Conservation (phyloP, 2,329 filamentous ascomycete genomes). For the Cladosporium oxysporum region DNA sequence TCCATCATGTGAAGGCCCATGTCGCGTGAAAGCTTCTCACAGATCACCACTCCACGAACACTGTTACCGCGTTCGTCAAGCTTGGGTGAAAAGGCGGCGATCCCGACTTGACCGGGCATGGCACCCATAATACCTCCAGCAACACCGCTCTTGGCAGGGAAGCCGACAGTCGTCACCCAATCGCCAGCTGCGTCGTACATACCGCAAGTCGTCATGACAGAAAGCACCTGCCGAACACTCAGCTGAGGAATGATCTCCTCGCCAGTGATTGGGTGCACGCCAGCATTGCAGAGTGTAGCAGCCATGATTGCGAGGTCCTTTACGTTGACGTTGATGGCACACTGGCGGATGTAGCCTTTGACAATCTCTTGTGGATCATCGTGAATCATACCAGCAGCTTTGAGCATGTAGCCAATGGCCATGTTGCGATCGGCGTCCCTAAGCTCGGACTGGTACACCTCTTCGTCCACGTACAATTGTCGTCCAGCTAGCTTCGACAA, state of each 20-base stretch:
- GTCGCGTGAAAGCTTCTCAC: constrained; percentile 28
- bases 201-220: constrained; percentile 47
- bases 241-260: constrained; percentile 40
- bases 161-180: constrained; percentile 44
- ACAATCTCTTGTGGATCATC: constrained; percentile 41
- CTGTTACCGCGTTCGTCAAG: constrained; percentile 29
- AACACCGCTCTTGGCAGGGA: constrained; percentile 43
- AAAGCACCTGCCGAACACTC: constrained; percentile 44
- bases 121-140: constrained; percentile 29
- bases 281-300: constrained; percentile 42
- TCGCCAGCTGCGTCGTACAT: constrained; percentile 47
- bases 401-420: constrained; percentile 44
- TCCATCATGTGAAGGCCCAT: constrained; percentile 33
- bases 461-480: constrained; percentile 41
- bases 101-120: constrained; percentile 28
- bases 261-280: constrained; percentile 39
- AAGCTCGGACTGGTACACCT: constrained; percentile 44
- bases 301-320: constrained; percentile 46
- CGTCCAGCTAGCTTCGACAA: constrained; percentile 42
- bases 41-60: constrained; percentile 29
- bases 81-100: constrained; percentile 29
- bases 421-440: constrained; percentile 35
- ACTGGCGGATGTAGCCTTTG: constrained; percentile 45
- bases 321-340: constrained; percentile 46
- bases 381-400: constrained; percentile 43